Evolutionary conservation across 78 protist species (phyloP).

Genomic region (Bodo saltans): DNA sequence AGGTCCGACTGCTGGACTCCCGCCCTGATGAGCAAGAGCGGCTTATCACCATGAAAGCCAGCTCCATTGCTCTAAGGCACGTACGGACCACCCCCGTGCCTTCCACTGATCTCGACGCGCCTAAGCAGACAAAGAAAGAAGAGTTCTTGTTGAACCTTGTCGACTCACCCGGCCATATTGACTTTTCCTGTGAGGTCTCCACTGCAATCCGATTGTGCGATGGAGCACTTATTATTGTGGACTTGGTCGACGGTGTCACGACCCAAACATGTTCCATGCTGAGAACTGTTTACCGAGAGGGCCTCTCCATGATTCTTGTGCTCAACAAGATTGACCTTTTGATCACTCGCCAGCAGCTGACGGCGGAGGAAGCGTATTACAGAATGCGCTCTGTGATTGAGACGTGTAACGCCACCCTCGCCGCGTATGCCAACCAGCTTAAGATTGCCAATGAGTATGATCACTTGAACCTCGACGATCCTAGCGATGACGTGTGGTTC

Average conservation of each 20-base stretch:
- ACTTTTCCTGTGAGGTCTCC: slow-evolving; percentile 77
- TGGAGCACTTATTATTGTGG: slow-evolving; percentile 80
- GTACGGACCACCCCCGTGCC: no score
- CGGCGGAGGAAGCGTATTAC: background rate
- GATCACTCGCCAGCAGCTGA: slow-evolving; percentile 19
- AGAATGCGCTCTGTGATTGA: no score
- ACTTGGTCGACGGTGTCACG: slow-evolving; percentile 82
- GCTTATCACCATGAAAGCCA: slow-evolving; percentile 93
- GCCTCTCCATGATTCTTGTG: slow-evolving; percentile 72
- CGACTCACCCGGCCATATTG: slow-evolving; percentile 93
- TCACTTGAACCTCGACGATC: slow-evolving; percentile 26
- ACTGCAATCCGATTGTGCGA: slow-evolving; percentile 66
- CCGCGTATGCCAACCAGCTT: no score
- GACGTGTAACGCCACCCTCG: no score
- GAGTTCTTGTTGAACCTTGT: slow-evolving; percentile 59
- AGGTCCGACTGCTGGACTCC: slow-evolving; percentile 73
- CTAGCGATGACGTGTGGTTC: slow-evolving; percentile 54
- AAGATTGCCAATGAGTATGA: no score
- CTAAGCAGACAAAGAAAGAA: no score
- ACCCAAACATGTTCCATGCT: slow-evolving; percentile 90
- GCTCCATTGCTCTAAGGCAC: slow-evolving; percentile 74
- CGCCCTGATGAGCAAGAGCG: slow-evolving; percentile 89
- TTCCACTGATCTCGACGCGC: no score
- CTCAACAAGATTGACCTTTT: slow-evolving; percentile 92
- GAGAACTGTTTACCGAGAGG: slow-evolving; percentile 80